Conservation (phyloP, 2,329 filamentous ascomycete species). For the Diaporthe vaccinii region DNA sequence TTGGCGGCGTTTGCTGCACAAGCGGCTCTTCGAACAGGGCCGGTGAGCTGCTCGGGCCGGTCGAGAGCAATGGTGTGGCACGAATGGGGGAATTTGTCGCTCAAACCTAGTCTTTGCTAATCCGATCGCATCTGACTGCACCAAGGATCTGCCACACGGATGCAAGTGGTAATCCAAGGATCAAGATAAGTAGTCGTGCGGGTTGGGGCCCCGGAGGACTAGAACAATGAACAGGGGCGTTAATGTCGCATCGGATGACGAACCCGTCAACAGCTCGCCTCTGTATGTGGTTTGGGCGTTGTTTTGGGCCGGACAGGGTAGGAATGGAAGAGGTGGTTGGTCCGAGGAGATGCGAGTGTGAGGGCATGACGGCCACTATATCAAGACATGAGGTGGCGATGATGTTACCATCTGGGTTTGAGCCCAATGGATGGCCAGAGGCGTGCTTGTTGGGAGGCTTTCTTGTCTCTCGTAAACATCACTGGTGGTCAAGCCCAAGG, state of each 20-base stretch:
- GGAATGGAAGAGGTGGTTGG: neutral
- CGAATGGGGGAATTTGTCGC: slow-evolving; percentile 28
- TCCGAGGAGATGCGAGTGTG: slow-evolving; percentile 1
- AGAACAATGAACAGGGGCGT: slow-evolving; percentile 3
- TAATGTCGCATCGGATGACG: neutral
- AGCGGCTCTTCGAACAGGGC: slow-evolving; percentile 3
- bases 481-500: neutral
- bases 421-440: neutral
- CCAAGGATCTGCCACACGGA: slow-evolving; percentile 13
- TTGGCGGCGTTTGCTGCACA: slow-evolving; percentile 15
- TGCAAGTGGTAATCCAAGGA: neutral
- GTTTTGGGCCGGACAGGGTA: neutral
- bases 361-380: neutral
- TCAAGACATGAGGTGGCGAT: slow-evolving; percentile 7
- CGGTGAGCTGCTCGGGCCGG: slow-evolving; percentile 21
- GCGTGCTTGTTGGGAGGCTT: neutral
- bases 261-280: neutral
- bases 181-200: slow-evolving; percentile 13
- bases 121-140: neutral
- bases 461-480: neutral
- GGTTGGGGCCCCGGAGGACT: neutral
- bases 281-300: neutral
- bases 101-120: slow-evolving; percentile 12
- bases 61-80: neutral
- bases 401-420: slow-evolving; percentile 23